Base-by-base conservation (phyloP, 768 basidiomycete species). In the Rhizopogon roseolus region DNA sequence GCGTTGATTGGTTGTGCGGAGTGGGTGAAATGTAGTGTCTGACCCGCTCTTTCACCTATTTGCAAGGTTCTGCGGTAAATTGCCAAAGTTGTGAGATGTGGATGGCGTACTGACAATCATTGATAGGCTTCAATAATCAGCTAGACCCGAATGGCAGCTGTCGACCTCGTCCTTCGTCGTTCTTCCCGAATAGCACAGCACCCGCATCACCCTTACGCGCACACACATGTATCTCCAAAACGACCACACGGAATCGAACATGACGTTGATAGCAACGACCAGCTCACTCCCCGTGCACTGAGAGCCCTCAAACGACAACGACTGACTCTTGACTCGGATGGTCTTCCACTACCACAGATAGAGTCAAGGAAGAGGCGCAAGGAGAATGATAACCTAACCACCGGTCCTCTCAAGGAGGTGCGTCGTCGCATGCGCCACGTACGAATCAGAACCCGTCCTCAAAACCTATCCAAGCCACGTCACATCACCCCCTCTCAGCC, bases 221-320 rank as follows among this genome's bases (percentile, higher is more conserved):
- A 41, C 49, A 42, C 9, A 22, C 40, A 41, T 22, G 40, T n/a
- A 29, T 22, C 22, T 28, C 9, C 49, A 7, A 51, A 22, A 49
- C 50, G 43, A 22, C 50, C 25, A 17, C 50, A 27, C 14, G 3
- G n/a, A 16, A 28, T 32, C 19, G 13, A 46, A 19, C 32, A 32
- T 16, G 45, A 22, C 6, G 54, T 53, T 5, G 64, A 65, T 58
- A 58, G 55, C 27, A 64, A 67, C 32, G 64, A 65, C 61, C 66
- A 70, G 36, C 67, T 68, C 54, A 68, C 67, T 0, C 67, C 67
- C 38, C 66, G 67, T 51, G 67, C 67, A 2, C 68, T 68, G 41
- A 69, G 67, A 41, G 67, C 67, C 0, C 66, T 68, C 61, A 68
- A 68, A 28, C 67, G 67, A 5, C 67, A 62, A 28, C 66, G 68